Conservation (phyloP, 2,329 filamentous ascomycete genomes). For the Periconia macrospinosa region DNA sequence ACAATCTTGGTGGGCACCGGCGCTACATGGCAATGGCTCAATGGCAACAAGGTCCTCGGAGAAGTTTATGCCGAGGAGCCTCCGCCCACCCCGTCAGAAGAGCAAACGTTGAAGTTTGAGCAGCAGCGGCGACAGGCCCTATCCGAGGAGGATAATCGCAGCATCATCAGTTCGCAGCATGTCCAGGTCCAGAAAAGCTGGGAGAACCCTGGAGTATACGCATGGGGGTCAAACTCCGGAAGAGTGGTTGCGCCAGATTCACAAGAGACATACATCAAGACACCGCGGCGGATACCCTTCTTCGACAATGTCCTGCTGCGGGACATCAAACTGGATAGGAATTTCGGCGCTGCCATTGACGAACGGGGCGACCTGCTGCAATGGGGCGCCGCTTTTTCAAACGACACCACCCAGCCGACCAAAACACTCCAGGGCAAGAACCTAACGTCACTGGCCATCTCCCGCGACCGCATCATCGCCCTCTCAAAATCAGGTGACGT, state of each 20-base stretch:
- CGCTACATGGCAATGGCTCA: constrained; percentile 49
- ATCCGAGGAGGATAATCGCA: constrained; percentile 72
- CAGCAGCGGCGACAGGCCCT: constrained; percentile 57
- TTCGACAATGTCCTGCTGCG: constrained; percentile 84
- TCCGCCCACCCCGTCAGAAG: constrained; percentile 44
- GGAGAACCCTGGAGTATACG: constrained; percentile 84
- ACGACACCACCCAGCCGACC: constrained; percentile 63
- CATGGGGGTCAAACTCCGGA: constrained; percentile 88
- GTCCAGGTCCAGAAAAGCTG: constrained; percentile 82
- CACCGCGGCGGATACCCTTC: constrained; percentile 73
- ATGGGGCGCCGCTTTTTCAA: constrained; percentile 81
- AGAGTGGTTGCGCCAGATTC: constrained; percentile 84
- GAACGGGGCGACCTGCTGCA: constrained; percentile 88
- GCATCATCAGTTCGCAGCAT: constrained; percentile 81
- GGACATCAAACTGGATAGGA: constrained; percentile 81
- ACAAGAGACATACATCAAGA: constrained; percentile 75
- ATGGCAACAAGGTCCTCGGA: constrained; percentile 42
- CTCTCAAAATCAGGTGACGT: constrained; percentile 74
- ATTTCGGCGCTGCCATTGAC: constrained; percentile 82
- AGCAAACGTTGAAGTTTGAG: constrained; percentile 67
- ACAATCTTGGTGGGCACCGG: constrained; percentile 48
- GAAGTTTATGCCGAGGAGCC: constrained; percentile 54
- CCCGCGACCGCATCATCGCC: constrained; percentile 79
- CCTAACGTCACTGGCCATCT: constrained; percentile 74
- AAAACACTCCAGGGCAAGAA: constrained; percentile 81